A percentile compares a stretch with the other conserved stretches of the same genome.
Evolutionary conservation across 2,329 filamentous ascomycete genomes (phyloP).

Genomic region (Claviceps sp.): DNA sequence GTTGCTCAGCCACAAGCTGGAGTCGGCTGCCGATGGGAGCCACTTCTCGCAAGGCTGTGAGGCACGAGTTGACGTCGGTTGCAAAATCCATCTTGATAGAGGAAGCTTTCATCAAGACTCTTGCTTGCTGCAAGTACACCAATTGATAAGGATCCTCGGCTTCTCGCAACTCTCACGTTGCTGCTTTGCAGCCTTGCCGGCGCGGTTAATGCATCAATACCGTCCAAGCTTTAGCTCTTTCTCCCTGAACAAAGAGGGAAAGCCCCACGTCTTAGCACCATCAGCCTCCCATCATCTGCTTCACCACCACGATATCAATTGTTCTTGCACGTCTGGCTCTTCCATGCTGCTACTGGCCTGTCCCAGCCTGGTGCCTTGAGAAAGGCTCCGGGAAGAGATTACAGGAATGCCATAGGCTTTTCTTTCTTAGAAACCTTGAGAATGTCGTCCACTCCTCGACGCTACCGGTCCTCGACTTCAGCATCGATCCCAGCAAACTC

Average conservation of each 20-base stretch:
- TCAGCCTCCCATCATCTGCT: background rate
- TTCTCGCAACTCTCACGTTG: background rate
- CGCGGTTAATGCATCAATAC: conserved; percentile 7
- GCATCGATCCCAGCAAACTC: conserved; percentile 43
- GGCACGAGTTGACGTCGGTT: background rate
- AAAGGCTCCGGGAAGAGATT: conserved; percentile 18
- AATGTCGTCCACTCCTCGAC: conserved; percentile 40
- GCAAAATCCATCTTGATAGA: background rate
- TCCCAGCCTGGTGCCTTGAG: conserved; percentile 24
- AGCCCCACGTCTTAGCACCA: background rate
- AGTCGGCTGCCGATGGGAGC: background rate
- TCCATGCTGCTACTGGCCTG: conserved; percentile 22
- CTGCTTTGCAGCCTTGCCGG: background rate
- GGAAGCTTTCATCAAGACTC: background rate
- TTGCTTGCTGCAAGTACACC: background rate
- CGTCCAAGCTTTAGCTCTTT: conserved; percentile 2
- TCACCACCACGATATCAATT: background rate
- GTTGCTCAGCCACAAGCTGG: background rate
- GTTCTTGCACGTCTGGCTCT: conserved; percentile 9
- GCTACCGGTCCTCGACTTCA: conserved; percentile 52
- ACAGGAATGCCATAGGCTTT: conserved; percentile 7
- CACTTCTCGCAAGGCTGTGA: background rate
- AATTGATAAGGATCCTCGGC: background rate
- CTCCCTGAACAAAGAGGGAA: background rate
- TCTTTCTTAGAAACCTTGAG: conserved; percentile 12